Conservation (phyloP, 495 filamentous ascomycete genomes). For the Xylaria acuta region DNA sequence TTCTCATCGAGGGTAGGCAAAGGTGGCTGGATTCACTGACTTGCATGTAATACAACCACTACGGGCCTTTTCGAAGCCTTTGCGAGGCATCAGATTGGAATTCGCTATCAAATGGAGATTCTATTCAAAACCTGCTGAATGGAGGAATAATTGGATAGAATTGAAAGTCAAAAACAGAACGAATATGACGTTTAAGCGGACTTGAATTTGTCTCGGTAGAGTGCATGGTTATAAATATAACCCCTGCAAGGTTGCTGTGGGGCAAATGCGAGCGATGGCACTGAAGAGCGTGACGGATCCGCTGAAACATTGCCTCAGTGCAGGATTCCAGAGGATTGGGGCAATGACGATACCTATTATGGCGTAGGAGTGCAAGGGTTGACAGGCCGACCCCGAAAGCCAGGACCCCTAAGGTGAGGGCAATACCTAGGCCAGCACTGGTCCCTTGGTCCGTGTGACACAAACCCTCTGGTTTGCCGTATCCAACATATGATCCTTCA, state of each 20-base stretch:
- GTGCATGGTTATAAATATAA: background rate
- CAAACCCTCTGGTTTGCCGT: background rate
- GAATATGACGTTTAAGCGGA: background rate
- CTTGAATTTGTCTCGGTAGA: background rate
- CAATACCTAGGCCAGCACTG: no score
- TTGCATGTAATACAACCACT: constrained; percentile 50
- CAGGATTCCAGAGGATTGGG: no score
- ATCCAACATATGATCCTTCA: background rate
- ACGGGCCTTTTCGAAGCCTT: constrained; percentile 47
- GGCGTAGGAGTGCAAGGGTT: background rate
- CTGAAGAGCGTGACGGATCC: background rate
- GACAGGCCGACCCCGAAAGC: background rate
- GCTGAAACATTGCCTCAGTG: background rate
- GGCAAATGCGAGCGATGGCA: constrained; percentile 22
- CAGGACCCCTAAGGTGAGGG: background rate
- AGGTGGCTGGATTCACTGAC: constrained; percentile 34
- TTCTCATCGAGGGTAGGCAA: constrained; percentile 15
- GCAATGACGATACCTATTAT: background rate
- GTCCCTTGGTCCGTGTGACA: no score
- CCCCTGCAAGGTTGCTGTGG: constrained; percentile 18
- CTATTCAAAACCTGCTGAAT: background rate
- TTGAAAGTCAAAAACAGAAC: background rate
- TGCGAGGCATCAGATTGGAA: constrained; percentile 40
- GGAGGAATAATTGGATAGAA: background rate
- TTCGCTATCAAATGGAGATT: background rate